Conservation (phyloP, 1,284 basidiomycete genomes). For the Schizophyllum amplum region DNA sequence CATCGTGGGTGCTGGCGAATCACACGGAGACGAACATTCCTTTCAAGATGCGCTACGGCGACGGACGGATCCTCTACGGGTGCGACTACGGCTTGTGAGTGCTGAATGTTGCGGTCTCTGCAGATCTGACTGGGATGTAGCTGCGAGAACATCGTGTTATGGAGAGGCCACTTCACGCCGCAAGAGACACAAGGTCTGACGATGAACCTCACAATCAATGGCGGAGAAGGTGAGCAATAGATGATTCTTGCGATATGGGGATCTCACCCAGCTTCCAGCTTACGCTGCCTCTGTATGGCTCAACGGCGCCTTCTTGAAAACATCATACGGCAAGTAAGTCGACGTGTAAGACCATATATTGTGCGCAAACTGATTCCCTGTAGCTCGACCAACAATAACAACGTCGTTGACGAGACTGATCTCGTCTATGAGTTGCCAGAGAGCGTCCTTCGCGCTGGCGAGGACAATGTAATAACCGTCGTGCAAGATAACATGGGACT, state of each 20-base stretch:
- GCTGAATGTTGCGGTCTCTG: neutral
- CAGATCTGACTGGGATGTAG: slow-evolving; percentile 24
- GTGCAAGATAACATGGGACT: slow-evolving; percentile 80
- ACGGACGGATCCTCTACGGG: slow-evolving; percentile 65
- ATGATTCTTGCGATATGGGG: neutral
- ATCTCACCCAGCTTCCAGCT: slow-evolving; percentile 26
- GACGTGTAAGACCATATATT: neutral
- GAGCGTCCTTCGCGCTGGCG: slow-evolving; percentile 35
- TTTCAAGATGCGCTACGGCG: slow-evolving; percentile 58
- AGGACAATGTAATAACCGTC: slow-evolving; percentile 69
- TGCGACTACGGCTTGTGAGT: slow-evolving; percentile 78
- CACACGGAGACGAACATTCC: slow-evolving; percentile 66
- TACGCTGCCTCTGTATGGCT: slow-evolving; percentile 77
- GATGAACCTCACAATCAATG: slow-evolving; percentile 68
- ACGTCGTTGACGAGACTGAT: slow-evolving; percentile 56
- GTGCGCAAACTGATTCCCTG: neutral
- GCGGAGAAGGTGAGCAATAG: slow-evolving; percentile 53
- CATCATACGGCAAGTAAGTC: slow-evolving; percentile 63
- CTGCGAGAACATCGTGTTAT: slow-evolving; percentile 72
- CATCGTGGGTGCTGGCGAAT: slow-evolving; percentile 55
- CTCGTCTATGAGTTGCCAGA: slow-evolving; percentile 53
- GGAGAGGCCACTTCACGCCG: slow-evolving; percentile 71
- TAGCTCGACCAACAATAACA: slow-evolving; percentile 56
- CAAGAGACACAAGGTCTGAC: slow-evolving; percentile 44
- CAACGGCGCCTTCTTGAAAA: slow-evolving; percentile 65